phyloP scores from a whole-genome alignment of 108 stramenopile species.

The Craspedostauros australis region DNA sequence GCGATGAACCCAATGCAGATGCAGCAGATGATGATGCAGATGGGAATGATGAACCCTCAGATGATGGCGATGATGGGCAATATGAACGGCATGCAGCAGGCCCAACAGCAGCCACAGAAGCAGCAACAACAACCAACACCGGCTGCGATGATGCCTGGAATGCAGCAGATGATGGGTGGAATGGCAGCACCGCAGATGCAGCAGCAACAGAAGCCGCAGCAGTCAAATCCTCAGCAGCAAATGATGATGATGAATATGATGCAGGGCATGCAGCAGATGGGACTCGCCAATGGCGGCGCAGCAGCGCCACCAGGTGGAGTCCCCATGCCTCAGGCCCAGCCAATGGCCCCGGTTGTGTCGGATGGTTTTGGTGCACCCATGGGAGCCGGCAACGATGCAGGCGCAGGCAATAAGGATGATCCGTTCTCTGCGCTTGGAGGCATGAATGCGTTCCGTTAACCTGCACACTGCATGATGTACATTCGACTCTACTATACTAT shows the following conservation, averaged over 20 bases:
- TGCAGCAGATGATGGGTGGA: slow-evolving; percentile 3
- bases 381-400: slow-evolving; percentile 12
- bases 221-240: slow-evolving; percentile 2
- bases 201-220: slow-evolving; percentile 2
- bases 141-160: slow-evolving; percentile 2
- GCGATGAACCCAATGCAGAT: slow-evolving; percentile 9
- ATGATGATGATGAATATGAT: slow-evolving; percentile 18
- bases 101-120: slow-evolving; percentile 26
- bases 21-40: slow-evolving; percentile 17
- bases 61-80: slow-evolving; percentile 1
- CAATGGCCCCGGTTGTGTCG: slow-evolving; percentile 5
- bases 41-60: slow-evolving; percentile 15
- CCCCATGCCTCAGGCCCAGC: not conserved
- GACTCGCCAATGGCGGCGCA: not conserved
- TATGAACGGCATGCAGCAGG: slow-evolving; percentile 9
- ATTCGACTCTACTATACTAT: not conserved
- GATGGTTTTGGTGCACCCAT: slow-evolving; percentile 42
- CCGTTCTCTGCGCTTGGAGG: slow-evolving; percentile 43
- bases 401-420: slow-evolving; percentile 30
- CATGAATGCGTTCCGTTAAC: slow-evolving; percentile 42
- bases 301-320: not conserved
- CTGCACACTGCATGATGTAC: not conserved
- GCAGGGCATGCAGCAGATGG: slow-evolving; percentile 20
- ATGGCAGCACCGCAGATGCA: slow-evolving; percentile 6
- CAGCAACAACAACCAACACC: slow-evolving; percentile 10